Evolutionary conservation across 257 asterid genomes (phyloP).

Genomic region (Echites panduratus): DNA sequence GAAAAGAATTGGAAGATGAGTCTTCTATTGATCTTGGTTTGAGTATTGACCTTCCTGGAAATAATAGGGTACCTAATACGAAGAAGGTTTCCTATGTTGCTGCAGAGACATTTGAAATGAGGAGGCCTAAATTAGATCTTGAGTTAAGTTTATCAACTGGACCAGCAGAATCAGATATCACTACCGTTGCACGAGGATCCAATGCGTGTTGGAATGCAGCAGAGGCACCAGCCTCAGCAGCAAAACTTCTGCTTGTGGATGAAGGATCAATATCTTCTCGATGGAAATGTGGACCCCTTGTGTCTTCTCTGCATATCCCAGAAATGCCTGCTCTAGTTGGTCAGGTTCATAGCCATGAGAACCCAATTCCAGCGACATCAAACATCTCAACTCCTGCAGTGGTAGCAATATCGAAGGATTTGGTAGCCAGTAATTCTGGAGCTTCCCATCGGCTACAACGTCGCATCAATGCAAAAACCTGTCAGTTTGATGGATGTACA

Average conservation of each 20-base stretch:
- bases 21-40: conserved; percentile 41
- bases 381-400: conserved; percentile 11
- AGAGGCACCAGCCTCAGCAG: conserved; percentile 20
- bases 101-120: conserved; percentile 15
- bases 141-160: conserved; percentile 52
- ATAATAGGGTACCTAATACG: conserved; percentile 7
- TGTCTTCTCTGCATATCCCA: conserved; percentile 28
- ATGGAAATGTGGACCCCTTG: conserved; percentile 40
- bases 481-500: conserved; percentile 46
- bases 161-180: conserved; percentile 42
- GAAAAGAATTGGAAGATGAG: conserved; percentile 41
- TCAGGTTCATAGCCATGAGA: conserved; percentile 10
- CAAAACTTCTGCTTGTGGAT: conserved; percentile 33
- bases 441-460: conserved; percentile 19
- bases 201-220: conserved; percentile 19
- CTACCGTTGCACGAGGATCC: conserved; percentile 30
- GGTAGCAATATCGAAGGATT: conserved; percentile 11
- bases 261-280: conserved; percentile 66
- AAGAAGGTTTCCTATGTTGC: conserved; percentile 19
- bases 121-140: conserved; percentile 42
- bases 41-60: conserved; percentile 32
- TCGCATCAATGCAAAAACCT: conserved; percentile 31
- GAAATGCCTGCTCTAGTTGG: conserved; percentile 11
- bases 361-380: conserved; percentile 11
- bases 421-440: conserved; percentile 19